phyloP scores from a whole-genome alignment of 2,329 filamentous ascomycete genomes.

The Aspergillus aculeatinus region DNA sequence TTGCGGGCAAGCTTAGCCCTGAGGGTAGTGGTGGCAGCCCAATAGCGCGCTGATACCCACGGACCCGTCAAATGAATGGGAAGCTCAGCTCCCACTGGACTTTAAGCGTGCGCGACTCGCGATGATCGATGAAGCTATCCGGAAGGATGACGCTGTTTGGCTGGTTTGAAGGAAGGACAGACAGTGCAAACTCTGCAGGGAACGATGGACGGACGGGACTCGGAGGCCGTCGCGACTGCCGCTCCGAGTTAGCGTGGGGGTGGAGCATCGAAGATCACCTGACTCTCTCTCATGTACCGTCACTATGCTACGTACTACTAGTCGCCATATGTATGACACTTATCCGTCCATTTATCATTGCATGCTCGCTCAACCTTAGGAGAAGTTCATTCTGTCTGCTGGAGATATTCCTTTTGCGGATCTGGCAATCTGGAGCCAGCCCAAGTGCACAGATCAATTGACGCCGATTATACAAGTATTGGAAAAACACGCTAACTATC shows the following conservation, averaged over 20 bases:
- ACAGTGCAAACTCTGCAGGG: slow-evolving; percentile 41
- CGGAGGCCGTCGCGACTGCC: background rate
- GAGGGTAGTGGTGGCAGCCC: background rate
- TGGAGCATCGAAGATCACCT: background rate
- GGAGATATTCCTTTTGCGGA: background rate
- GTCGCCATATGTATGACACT: background rate
- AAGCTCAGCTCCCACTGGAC: slow-evolving; percentile 10
- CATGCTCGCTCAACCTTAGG: no score
- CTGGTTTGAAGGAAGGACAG: slow-evolving; percentile 41
- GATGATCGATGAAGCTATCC: slow-evolving; percentile 27
- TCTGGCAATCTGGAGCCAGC: slow-evolving; percentile 17
- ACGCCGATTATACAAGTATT: background rate
- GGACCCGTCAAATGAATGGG: slow-evolving; percentile 1
- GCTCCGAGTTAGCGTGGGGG: background rate
- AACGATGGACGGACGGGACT: background rate
- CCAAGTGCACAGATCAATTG: slow-evolving; percentile 8
- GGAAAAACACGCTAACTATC: background rate
- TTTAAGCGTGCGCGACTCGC: slow-evolving; percentile 12
- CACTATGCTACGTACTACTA: background rate
- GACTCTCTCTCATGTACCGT: background rate
- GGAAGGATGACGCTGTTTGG: slow-evolving; percentile 36
- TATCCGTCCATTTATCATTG: no score
- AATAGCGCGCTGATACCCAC: background rate
- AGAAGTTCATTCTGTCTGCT: background rate
- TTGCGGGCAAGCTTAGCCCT: background rate